Evolutionary conservation across 1,284 basidiomycete species (phyloP).

Genomic region (Cutaneotrichosporon daszewskae): DNA sequence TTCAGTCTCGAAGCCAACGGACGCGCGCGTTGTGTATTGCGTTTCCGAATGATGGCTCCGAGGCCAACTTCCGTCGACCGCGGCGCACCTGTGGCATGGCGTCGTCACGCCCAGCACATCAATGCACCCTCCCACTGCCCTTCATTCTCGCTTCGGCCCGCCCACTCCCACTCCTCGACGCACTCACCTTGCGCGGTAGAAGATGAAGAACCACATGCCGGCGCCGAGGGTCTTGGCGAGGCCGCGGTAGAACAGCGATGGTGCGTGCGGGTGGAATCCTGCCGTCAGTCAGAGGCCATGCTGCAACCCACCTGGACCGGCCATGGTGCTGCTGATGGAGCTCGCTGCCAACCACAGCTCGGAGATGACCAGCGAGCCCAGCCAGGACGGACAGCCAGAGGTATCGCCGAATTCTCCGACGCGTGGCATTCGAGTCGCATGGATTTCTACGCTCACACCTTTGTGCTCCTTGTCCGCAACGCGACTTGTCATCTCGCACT

Average conservation of each 20-base stretch:
- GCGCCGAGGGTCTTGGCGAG: constrained; percentile 80
- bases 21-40: no score
- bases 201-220: constrained; percentile 97
- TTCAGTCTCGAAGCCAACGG: no score
- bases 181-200: constrained; percentile 81
- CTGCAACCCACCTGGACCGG: background rate
- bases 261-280: constrained; percentile 80
- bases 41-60: no score
- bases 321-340: constrained; percentile 1
- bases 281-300: constrained; percentile 23
- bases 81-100: no score
- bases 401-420: constrained; percentile 1
- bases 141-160: background rate
- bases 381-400: background rate
- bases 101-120: background rate
- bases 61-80: no score
- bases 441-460: no score
- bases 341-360: background rate
- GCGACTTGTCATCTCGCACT: no score
- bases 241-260: constrained; percentile 67
- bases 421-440: constrained; percentile 1
- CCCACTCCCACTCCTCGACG: background rate
- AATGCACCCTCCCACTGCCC: background rate
- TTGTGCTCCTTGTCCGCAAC: no score
- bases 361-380: background rate